Conservation (phyloP, 345 rosid species). For the Dipteronia dyeriana region DNA sequence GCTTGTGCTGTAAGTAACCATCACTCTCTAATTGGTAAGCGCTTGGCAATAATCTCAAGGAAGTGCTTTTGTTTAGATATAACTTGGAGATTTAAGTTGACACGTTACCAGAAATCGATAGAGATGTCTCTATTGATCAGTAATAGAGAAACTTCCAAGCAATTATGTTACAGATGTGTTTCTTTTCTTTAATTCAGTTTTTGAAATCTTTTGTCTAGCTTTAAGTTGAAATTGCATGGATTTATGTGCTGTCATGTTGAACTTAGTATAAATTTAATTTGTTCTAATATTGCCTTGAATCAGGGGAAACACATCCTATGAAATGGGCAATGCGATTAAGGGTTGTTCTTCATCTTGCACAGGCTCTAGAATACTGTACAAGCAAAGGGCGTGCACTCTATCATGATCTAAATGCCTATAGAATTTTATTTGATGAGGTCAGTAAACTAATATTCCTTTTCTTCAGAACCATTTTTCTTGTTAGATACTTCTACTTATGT, state of each 20-base stretch:
- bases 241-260: neutral
- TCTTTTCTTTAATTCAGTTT: neutral
- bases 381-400: slow-evolving; percentile 87
- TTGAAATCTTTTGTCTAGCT: neutral
- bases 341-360: slow-evolving; percentile 89
- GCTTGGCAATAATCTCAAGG: neutral
- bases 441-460: slow-evolving; percentile 11
- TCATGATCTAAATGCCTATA: slow-evolving; percentile 93
- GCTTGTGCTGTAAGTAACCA: neutral
- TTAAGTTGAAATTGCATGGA: neutral
- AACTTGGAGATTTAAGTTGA: neutral
- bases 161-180: neutral
- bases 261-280: neutral
- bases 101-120: neutral
- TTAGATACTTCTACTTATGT: slow-evolving; percentile 13
- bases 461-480: neutral
- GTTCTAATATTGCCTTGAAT: slow-evolving; percentile 22
- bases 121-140: neutral
- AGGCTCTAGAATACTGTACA: slow-evolving; percentile 90
- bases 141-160: neutral
- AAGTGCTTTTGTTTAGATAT: neutral
- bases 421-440: slow-evolving; percentile 90
- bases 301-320: slow-evolving; percentile 96
- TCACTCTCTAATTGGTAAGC: neutral
- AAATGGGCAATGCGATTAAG: slow-evolving; percentile 95